Percentiles rank a stretch among this genome's conserved stretches.
Conservation (phyloP, 2,329 filamentous ascomycete species). For the Fusarium secorum region DNA sequence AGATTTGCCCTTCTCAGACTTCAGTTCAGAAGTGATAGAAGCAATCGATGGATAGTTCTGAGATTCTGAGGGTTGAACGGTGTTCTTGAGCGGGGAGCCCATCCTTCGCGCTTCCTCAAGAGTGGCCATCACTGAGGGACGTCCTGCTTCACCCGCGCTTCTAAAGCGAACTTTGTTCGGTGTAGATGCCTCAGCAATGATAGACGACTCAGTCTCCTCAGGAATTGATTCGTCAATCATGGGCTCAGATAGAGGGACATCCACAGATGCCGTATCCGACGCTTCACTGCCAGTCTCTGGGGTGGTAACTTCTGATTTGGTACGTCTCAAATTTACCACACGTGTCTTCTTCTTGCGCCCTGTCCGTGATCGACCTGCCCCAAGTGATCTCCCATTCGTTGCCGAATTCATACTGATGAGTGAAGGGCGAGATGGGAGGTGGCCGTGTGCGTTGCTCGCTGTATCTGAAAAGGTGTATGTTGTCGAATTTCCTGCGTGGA, state of each 20-base stretch:
- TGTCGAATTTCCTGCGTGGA: slow-evolving; percentile 63
- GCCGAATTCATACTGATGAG: slow-evolving; percentile 68
- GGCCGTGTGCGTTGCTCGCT: slow-evolving; percentile 68
- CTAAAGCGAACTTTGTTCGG: slow-evolving; percentile 55
- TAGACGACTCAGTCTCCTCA: slow-evolving; percentile 63
- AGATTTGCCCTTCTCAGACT: slow-evolving; percentile 44
- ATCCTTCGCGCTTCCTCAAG: slow-evolving; percentile 36
- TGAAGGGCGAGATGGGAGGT: slow-evolving; percentile 73
- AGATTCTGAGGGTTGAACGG: slow-evolving; percentile 27
- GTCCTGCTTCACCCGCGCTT: slow-evolving; percentile 26
- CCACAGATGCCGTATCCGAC: slow-evolving; percentile 64
- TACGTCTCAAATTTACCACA: slow-evolving; percentile 80
- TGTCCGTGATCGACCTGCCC: slow-evolving; percentile 66
- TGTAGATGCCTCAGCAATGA: slow-evolving; percentile 38
- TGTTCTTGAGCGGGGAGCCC: slow-evolving; percentile 33
- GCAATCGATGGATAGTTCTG: slow-evolving; percentile 31
- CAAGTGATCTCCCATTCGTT: slow-evolving; percentile 69
- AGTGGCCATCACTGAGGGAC: slow-evolving; percentile 40
- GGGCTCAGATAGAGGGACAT: slow-evolving; percentile 68
- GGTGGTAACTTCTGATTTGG: slow-evolving; percentile 63
- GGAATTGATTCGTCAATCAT: slow-evolving; percentile 64
- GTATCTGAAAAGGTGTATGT: slow-evolving; percentile 79
- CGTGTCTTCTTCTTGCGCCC: slow-evolving; percentile 83
- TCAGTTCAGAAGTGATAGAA: slow-evolving; percentile 20
- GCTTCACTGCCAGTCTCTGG: slow-evolving; percentile 57